These are phyloP conservation scores for Pseudoscleropodium purum DNA, from an alignment of 225 moss, liverwort and hornwort species.

Conservation along the genomic window DNA sequence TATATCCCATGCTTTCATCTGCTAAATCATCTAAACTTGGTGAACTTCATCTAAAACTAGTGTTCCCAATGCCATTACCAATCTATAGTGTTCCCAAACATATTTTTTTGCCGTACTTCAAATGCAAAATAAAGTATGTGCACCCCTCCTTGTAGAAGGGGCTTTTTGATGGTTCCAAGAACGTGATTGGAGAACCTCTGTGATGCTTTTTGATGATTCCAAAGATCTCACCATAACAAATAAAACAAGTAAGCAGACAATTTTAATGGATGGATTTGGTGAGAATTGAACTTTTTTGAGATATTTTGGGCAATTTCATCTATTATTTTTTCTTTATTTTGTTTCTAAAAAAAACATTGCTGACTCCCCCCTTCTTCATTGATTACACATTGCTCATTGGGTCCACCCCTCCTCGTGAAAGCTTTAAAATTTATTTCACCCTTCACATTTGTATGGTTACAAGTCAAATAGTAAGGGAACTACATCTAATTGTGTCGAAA, in stretches of 20 bases:
- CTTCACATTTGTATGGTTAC: neutral
- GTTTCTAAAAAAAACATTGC: rapidly evolving
- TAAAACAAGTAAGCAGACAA: too few relatives aligned
- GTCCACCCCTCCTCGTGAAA: rapidly evolving
- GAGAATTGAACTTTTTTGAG: neutral
- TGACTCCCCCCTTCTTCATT: neutral
- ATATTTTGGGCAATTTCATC: rapidly evolving
- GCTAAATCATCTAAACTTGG: neutral
- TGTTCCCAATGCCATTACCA: too few relatives aligned
- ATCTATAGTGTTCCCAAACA: too few relatives aligned
- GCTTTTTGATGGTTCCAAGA: too few relatives aligned
- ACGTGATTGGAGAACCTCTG: too few relatives aligned
- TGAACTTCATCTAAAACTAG: too few relatives aligned
- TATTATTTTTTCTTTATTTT: neutral
- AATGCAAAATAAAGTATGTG: too few relatives aligned
- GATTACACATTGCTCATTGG: rapidly evolving
- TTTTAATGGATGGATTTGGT: too few relatives aligned
- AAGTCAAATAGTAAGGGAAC: neutral
- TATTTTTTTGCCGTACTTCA: too few relatives aligned
- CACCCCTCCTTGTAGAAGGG: too few relatives aligned
- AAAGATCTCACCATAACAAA: too few relatives aligned
- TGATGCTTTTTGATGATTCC: too few relatives aligned
- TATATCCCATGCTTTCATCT: neutral
- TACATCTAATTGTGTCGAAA: neutral
- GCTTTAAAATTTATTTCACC: neutral